Evolutionary conservation across 2,329 filamentous ascomycete species (phyloP).

Genomic region (Botrytis cinerea): DNA sequence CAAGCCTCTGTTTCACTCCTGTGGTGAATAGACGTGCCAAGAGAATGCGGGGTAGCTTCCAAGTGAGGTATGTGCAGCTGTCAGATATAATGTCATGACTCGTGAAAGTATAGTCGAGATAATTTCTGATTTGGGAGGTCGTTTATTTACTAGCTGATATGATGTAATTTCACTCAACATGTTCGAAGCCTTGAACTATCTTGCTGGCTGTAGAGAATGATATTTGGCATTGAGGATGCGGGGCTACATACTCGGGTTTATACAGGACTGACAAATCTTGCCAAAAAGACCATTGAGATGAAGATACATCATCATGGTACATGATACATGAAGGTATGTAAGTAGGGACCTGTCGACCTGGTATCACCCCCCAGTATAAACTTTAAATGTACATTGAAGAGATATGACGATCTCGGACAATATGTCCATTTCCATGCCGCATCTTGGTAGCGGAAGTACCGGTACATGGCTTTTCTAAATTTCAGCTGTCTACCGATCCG

Average conservation of each 20-base stretch:
- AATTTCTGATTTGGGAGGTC: not conserved
- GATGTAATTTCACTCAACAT: not conserved
- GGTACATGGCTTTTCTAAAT: not conserved
- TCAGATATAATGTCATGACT: constrained; percentile 8
- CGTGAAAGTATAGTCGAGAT: not conserved
- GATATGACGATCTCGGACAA: not conserved
- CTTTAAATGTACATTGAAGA: not conserved
- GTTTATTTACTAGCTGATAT: not conserved
- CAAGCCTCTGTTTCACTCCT: constrained; percentile 16
- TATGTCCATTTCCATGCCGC: not conserved
- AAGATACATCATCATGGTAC: not conserved
- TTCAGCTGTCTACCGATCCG: not conserved
- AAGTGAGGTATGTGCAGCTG: not conserved
- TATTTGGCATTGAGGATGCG: not conserved
- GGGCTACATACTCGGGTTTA: not conserved
- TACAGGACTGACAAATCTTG: not conserved
- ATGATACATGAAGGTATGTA: constrained; percentile 3
- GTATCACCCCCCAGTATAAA: not conserved
- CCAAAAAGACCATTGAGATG: not conserved
- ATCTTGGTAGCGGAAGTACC: constrained; percentile 1
- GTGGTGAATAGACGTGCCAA: not conserved
- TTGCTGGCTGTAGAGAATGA: not conserved
- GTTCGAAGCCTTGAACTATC: not conserved
- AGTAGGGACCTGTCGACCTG: not conserved
- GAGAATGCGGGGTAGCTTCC: constrained; percentile 7